Evolutionary conservation across 495 filamentous ascomycete species (phyloP).

Genomic region (Penicillium silybi): DNA sequence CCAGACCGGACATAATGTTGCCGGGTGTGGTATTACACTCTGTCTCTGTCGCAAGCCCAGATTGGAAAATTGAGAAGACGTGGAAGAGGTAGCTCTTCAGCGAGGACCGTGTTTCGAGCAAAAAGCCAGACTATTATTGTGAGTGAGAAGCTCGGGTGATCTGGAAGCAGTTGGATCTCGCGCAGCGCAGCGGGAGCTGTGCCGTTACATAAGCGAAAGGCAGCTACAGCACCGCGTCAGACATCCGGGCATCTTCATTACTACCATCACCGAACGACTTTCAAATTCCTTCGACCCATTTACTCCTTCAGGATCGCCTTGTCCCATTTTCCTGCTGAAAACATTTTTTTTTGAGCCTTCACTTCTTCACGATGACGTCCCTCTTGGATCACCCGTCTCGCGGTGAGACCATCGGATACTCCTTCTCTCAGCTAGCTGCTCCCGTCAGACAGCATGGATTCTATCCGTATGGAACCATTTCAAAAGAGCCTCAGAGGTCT

Average conservation of each 20-base stretch:
- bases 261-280: conserved; percentile 12
- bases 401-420: conserved; percentile 51
- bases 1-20: conserved; percentile 59
- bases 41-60: not conserved
- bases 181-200: not conserved
- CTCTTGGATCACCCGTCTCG: conserved; percentile 40
- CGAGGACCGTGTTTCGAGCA: not conserved
- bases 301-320: not conserved
- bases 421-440: conserved; percentile 53
- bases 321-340: not conserved
- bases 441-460: conserved; percentile 73
- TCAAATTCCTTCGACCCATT: conserved; percentile 4
- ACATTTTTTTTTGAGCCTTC: not conserved
- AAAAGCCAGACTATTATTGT: not conserved
- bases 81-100: too few species aligned
- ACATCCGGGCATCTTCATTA: conserved; percentile 15
- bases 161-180: not conserved
- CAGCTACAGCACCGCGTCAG: conserved; percentile 43
- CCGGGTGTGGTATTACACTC: not conserved
- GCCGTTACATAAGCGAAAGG: conserved; percentile 40
- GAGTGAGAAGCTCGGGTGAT: not conserved
- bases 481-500: not conserved
- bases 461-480: conserved; percentile 66
- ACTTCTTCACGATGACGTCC: conserved; percentile 40
- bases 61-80: not conserved